phyloP scores from a whole-genome alignment of 2,329 filamentous ascomycete species.

The Phialophora chinensis region DNA sequence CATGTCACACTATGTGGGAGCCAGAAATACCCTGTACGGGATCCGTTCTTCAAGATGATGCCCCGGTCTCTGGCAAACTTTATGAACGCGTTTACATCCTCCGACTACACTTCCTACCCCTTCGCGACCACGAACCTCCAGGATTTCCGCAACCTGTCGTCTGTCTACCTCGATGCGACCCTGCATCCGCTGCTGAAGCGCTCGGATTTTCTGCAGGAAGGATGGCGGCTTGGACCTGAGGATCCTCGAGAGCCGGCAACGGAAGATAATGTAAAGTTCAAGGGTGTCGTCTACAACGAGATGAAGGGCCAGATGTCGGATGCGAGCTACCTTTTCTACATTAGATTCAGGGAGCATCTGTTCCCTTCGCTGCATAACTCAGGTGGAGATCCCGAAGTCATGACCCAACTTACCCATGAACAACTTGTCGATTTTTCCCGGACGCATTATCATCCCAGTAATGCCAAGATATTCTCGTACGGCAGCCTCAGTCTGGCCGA shows the following conservation, averaged over 20 bases:
- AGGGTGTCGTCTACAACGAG: constrained; percentile 98
- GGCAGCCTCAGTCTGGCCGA: constrained; percentile 86
- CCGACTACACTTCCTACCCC: constrained; percentile 95
- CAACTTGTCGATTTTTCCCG: constrained; percentile 87
- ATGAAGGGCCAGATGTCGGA: constrained; percentile 99
- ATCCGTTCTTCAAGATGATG: constrained; percentile 99
- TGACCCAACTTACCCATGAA: constrained; percentile 91
- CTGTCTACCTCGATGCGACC: constrained; percentile 94
- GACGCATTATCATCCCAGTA: constrained; percentile 95
- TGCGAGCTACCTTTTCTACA: constrained; percentile 94
- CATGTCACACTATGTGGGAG: constrained; percentile 97
- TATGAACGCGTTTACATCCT: constrained; percentile 98
- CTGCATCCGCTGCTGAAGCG: constrained; percentile 86
- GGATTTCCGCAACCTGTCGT: constrained; percentile 95
- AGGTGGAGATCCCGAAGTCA: constrained; percentile 93
- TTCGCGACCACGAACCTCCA: constrained; percentile 96
- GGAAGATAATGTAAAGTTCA: constrained; percentile 71
- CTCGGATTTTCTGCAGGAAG: constrained; percentile 93
- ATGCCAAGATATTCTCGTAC: constrained; percentile 94
- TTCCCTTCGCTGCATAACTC: constrained; percentile 96
- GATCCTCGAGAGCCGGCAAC: constrained; percentile 67
- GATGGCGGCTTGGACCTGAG: constrained; percentile 93
- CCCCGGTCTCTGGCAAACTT: constrained; percentile 98
- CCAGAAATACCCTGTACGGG: constrained; percentile 95
- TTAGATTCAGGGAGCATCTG: constrained; percentile 91